Evolutionary conservation across 495 filamentous ascomycete species (phyloP).

Genomic region (Penicillium nucicola): DNA sequence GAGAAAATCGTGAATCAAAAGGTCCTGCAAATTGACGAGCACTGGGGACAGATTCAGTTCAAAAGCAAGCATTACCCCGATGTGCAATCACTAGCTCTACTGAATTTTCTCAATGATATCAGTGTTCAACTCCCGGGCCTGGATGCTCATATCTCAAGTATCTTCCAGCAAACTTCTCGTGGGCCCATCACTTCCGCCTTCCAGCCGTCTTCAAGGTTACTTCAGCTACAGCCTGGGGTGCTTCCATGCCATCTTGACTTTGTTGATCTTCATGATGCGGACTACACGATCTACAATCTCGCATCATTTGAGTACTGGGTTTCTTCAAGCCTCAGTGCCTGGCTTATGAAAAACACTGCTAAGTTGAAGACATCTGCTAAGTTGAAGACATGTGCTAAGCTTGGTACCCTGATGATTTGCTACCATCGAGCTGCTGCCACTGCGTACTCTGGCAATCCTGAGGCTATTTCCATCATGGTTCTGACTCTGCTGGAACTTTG

Average conservation of each 20-base stretch:
- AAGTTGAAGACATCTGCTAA: too few species aligned
- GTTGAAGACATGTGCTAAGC: constrained; percentile 24
- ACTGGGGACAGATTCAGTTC: constrained; percentile 4
- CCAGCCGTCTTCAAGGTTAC: too few species aligned
- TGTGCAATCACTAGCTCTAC: too few species aligned
- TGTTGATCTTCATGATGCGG: background rate
- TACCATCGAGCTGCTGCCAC: constrained; percentile 30
- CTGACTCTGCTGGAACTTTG: constrained; percentile 62
- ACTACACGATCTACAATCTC: constrained; percentile 11
- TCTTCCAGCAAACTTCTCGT: too few species aligned
- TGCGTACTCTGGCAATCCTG: constrained; percentile 44
- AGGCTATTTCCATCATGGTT: constrained; percentile 55
- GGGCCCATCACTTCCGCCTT: too few species aligned
- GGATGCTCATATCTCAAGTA: too few species aligned
- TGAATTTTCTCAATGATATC: too few species aligned
- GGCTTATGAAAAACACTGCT: too few species aligned
- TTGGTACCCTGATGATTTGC: constrained; percentile 22
- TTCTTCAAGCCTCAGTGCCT: constrained; percentile 24
- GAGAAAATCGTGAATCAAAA: background rate
- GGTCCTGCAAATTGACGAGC: background rate
- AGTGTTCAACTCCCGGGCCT: too few species aligned
- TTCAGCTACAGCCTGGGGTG: too few species aligned
- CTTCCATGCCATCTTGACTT: background rate
- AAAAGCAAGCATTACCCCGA: background rate
- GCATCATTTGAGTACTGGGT: constrained; percentile 47